phyloP scores from a whole-genome alignment of 306 rosid genomes.

The Cicer yamashitae region DNA sequence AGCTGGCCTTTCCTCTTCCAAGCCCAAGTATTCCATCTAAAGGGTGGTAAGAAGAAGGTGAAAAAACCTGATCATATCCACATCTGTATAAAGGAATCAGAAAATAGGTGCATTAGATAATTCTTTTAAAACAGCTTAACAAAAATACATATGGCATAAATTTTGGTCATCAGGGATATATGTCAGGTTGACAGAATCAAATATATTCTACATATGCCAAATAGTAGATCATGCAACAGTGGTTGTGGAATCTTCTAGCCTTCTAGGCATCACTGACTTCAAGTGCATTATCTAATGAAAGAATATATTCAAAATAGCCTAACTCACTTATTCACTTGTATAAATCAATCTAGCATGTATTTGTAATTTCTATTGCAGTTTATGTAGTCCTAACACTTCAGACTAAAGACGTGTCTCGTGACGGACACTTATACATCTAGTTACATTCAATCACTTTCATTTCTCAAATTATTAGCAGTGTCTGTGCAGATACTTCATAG shows the following conservation, averaged over 20 bases:
- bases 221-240: neutral
- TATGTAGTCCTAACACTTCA: neutral
- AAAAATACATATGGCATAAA: neutral
- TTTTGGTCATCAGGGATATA: neutral
- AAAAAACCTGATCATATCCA: conserved; percentile 78
- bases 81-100: conserved; percentile 60
- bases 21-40: conserved; percentile 89
- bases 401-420: no score
- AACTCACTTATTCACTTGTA: neutral
- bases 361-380: neutral
- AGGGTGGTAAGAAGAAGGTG: conserved; percentile 69
- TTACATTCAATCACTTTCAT: no score
- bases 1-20: conserved; percentile 85
- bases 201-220: neutral
- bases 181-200: no score
- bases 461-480: no score
- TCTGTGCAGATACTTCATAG: no score
- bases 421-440: no score
- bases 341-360: neutral
- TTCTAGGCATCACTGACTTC: neutral
- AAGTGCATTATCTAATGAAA: conserved; percentile 2
- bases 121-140: neutral
- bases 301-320: neutral
- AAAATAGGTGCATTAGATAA: conserved; percentile 8
- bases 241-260: neutral